Conservation (phyloP, 2,329 filamentous ascomycete genomes). For the Fusarium cyanostomum region DNA sequence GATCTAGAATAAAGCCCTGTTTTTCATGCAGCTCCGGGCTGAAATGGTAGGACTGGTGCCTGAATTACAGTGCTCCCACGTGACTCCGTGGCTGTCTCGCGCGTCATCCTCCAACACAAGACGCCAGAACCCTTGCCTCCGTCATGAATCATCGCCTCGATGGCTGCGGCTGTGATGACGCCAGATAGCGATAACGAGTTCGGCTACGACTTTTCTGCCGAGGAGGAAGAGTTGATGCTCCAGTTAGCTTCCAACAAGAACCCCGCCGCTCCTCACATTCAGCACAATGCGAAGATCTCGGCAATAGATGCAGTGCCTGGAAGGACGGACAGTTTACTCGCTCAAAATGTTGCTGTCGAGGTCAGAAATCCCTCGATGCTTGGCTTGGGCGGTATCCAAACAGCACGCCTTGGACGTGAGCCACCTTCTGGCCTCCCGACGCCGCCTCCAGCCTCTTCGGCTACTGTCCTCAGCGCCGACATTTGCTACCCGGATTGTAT, state of each 20-base stretch:
- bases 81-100: slow-evolving; percentile 40
- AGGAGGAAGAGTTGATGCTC: slow-evolving; percentile 56
- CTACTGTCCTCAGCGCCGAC: slow-evolving; percentile 36
- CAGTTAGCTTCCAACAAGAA: slow-evolving; percentile 44
- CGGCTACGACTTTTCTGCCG: slow-evolving; percentile 57
- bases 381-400: slow-evolving; percentile 9
- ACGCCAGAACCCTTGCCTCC: slow-evolving; percentile 8
- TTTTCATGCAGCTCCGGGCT: background rate
- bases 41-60: slow-evolving; percentile 3
- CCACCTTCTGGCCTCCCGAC: slow-evolving; percentile 9
- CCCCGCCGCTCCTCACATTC: background rate
- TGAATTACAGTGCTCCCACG: slow-evolving; percentile 20
- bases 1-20: background rate
- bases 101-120: slow-evolving; percentile 13
- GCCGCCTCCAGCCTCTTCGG: slow-evolving; percentile 19
- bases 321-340: slow-evolving; percentile 19
- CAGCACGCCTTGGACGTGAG: background rate
- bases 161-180: slow-evolving; percentile 24
- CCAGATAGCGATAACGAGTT: slow-evolving; percentile 55
- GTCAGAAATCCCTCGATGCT: background rate
- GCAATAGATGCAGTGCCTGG: slow-evolving; percentile 40
- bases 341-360: slow-evolving; percentile 18
- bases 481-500: slow-evolving; percentile 64
- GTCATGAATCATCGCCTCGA: slow-evolving; percentile 36
- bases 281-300: slow-evolving; percentile 15